Percentiles rank a stretch among this genome's conserved stretches.
These are phyloP conservation scores for Pseudogymnoascus pannorum DNA, from an alignment of 2,329 filamentous ascomycete genomes.

Conservation along the genomic window DNA sequence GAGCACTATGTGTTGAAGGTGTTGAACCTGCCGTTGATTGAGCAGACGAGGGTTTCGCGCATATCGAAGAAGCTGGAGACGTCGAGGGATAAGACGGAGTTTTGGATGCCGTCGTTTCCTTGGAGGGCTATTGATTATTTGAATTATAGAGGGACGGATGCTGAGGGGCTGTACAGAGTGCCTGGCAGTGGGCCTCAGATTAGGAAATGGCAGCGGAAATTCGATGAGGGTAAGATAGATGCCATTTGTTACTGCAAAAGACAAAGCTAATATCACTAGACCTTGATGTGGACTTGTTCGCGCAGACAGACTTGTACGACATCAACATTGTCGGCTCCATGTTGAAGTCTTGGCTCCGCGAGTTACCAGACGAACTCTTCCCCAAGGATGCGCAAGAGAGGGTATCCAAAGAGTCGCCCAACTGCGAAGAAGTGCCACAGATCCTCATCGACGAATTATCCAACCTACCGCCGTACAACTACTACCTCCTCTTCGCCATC, in stretches of 20 bases:
- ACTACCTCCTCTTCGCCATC: conserved; percentile 94
- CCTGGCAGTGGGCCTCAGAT: conserved; percentile 86
- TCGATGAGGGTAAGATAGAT: conserved; percentile 71
- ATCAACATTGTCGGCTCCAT: conserved; percentile 95
- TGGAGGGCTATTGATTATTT: conserved; percentile 96
- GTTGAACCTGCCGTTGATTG: conserved; percentile 76
- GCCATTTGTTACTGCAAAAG: background rate
- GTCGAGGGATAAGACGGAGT: conserved; percentile 91
- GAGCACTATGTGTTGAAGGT: conserved; percentile 80
- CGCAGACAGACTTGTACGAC: conserved; percentile 81
- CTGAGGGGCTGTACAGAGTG: conserved; percentile 87
- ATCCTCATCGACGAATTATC: conserved; percentile 86
- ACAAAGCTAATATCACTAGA: conserved; percentile 41
- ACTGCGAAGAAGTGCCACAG: conserved; percentile 73
- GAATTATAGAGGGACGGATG: conserved; percentile 89
- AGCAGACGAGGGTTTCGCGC: conserved; percentile 83
- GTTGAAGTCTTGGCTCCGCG: conserved; percentile 92
- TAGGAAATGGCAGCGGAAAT: conserved; percentile 86
- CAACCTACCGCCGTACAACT: conserved; percentile 91
- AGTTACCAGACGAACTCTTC: conserved; percentile 90
- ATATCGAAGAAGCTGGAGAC: conserved; percentile 85
- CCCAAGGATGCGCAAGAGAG: conserved; percentile 76
- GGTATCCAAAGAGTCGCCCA: conserved; percentile 56
- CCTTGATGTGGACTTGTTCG: conserved; percentile 82
- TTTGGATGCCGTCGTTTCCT: conserved; percentile 95